Percentiles rank a stretch among this genome's conserved stretches.
Evolutionary conservation across 164 flowering plant genomes (phyloP).

Genomic region (Platanus orientalis): DNA sequence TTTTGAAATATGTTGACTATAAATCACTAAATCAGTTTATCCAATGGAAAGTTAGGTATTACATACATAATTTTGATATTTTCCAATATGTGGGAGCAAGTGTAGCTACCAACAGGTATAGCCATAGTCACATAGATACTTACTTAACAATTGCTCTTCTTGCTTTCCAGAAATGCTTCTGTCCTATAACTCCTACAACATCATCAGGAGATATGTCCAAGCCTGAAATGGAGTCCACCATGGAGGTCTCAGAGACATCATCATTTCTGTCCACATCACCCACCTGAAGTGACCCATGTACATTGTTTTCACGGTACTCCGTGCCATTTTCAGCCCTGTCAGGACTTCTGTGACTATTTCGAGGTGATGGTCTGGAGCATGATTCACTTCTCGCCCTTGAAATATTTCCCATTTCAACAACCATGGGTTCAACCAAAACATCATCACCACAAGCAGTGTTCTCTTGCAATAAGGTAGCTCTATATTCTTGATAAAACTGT

Average conservation of each 20-base stretch:
- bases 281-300: constrained; percentile 17
- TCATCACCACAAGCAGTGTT: constrained; percentile 11
- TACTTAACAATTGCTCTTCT: constrained; percentile 74
- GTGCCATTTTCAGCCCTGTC: constrained; percentile 21
- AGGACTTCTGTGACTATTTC: constrained; percentile 22
- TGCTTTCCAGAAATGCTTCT: constrained; percentile 75
- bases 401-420: constrained; percentile 20
- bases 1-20: too few species aligned
- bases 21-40: too few species aligned
- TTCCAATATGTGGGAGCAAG: too few species aligned
- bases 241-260: constrained; percentile 50
- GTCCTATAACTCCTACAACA: constrained; percentile 65
- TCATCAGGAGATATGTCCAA: constrained; percentile 60
- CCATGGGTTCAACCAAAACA: constrained; percentile 11
- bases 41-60: too few species aligned
- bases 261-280: constrained; percentile 34
- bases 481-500: constrained; percentile 18
- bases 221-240: constrained; percentile 43
- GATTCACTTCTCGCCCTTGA: constrained; percentile 16
- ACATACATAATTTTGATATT: too few species aligned
- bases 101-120: neutral
- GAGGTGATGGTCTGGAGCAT: constrained; percentile 17
- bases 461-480: constrained; percentile 11
- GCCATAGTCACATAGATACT: constrained; percentile 38
- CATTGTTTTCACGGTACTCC: constrained; percentile 18